Base-by-base conservation (phyloP, 1,139 yeast species). In the Pichia sp. region DNA sequence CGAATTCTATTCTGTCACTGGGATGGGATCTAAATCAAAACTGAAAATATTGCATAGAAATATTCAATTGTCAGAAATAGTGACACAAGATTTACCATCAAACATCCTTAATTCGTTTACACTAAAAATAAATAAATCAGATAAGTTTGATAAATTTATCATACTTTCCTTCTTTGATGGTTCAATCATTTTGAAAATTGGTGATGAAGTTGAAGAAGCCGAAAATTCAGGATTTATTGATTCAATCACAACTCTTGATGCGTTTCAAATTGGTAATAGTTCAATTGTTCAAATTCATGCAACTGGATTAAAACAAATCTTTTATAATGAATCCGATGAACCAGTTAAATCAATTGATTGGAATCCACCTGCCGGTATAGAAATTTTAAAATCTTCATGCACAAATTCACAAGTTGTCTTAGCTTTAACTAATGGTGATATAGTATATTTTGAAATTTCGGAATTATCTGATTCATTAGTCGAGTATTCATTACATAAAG, bases 281-380 rank as follows among this genome's bases (percentile, higher is more conserved):
- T 78, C 94, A 0, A 64, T 89, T 0, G 76, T 84, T 4, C 98
- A 92, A 61, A 73, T 90, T 1, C 85, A 86, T 61, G 59, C 80
- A 0, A 74, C 78, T 53, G 96, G 94, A n/a, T 70, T 92, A 27
- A 72, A 83, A 18, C 90, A 85, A 57, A 70, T 89, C 3, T 64
- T 69, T 5, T 69, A 70, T 29, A 59, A 61, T 24, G 53, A 56
- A 1, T 56, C 61, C 15, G 62, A 58, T 13, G 56, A 56, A 4
- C 59, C 56, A 6, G 51, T 57, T 5, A 68, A 66, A 35, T 64
- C 65, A 18, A 71, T 79, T 8, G 85, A 85, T 54, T 92, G 98
- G 98, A 72, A 68, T 39, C 88, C 96, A 1, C 95, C 96, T 0
- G 82, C 84, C 0, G 95, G 95, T 7, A 79, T 84, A 16, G 70